phyloP scores from a whole-genome alignment of 2,329 filamentous ascomycete genomes.

The Rutstroemia sp. region DNA sequence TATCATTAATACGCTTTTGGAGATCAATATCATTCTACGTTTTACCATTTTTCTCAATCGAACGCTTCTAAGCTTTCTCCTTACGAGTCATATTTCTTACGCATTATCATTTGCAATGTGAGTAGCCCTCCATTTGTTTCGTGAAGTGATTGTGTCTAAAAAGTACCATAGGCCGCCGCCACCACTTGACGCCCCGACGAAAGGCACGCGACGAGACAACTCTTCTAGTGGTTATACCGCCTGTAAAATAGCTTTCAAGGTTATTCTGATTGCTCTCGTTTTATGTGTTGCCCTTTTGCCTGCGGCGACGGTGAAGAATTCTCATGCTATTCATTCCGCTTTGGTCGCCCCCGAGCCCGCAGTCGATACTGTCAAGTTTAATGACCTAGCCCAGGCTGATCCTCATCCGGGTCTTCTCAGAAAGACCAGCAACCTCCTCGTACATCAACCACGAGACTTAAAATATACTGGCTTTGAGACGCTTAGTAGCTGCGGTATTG shows the following conservation, averaged over 20 bases:
- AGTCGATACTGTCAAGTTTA: neutral
- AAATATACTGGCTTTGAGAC: neutral
- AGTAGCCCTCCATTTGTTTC: neutral
- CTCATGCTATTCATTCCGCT: neutral
- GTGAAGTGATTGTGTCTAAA: neutral
- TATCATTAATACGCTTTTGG: constrained; percentile 11
- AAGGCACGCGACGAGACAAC: neutral
- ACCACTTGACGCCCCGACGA: neutral
- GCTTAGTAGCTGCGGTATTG: neutral
- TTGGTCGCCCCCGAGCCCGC: neutral
- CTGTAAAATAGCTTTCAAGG: constrained; percentile 1
- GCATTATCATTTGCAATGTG: neutral
- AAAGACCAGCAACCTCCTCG: neutral
- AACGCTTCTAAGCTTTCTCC: neutral
- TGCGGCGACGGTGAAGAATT: neutral
- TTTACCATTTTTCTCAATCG: neutral
- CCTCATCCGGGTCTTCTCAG: neutral
- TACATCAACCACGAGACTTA: neutral
- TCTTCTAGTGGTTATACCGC: neutral
- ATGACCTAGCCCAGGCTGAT: neutral
- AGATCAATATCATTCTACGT: constrained; percentile 4
- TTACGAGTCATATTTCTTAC: neutral
- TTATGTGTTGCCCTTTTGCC: constrained; percentile 6
- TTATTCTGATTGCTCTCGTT: neutral
- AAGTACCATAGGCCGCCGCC: neutral